Base-by-base conservation (phyloP, 345 rosid species). In the Raphanus raphanistrum region DNA sequence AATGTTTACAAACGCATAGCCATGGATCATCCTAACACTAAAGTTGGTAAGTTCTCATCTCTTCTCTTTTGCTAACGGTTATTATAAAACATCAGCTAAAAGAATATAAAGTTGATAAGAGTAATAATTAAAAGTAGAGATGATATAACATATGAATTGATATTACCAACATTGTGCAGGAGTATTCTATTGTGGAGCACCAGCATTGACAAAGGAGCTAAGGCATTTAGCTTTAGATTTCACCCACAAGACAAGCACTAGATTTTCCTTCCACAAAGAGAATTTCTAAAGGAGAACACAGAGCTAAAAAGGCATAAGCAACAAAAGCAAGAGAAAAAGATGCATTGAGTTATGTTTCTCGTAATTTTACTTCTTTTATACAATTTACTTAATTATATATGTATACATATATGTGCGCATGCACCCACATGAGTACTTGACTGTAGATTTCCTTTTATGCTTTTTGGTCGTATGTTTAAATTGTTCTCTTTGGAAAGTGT, bases 111-210 rank as follows among this genome's bases (percentile, higher is more conserved):
- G 29, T 61, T 61, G 21, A 2, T 68, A 4, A 13, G 36, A 4
- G 29, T 48, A 9, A n/a, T n/a, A n/a, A n/a, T n/a, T n/a, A n/a
- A n/a, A n/a, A n/a, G 38, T 62, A 63, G 29, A 13, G 5, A 6
- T 68, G 38, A 21, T 31, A 68, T 68, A 10, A 16, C 12, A 65
- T 21, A 2, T 4, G 11, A 50, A 8, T 36, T 79, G 13, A 28
- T 79, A 11, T 10, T 38, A 12, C 41, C 4, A 38, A 21, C 15
- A 48, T 52, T 72, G 69, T 78, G 85, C 85, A 91, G 97, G 97
- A 64, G 97, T 91, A 74, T 91, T 91, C 27, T 91, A 89, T 26
- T 91, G 97, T 78, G 97, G 97, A 75, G 80, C 84, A 60, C 90
- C 92, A 28, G 88, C 84, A n/a, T 78, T 88, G 38, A 87, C 88